Base-by-base conservation (phyloP, 495 filamentous ascomycete genomes). In the Wilcoxina mikolae region DNA sequence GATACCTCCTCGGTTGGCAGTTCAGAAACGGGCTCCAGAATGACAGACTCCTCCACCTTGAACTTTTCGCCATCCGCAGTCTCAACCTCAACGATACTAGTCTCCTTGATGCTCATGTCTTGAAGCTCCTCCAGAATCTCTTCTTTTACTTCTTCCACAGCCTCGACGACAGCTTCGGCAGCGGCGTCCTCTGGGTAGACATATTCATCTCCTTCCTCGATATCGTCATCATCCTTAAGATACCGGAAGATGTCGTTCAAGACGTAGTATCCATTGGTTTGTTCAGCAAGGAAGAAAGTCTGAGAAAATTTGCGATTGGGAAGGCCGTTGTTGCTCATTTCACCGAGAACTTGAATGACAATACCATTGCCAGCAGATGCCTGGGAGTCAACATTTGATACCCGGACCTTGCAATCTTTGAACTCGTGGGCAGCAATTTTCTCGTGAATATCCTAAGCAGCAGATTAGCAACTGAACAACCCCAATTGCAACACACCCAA, bases 201-300 rank as follows among this genome's bases (percentile, higher is more conserved):
- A 42, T 73, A 71, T 53, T 81, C 74, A 51, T 83, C 79, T 53
- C 75, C 74, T 56, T 91, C 85, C 54, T 94, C 90, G 33, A 53
- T 54, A 26, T 66, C 64, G 31, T 82, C 79, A 53, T 85, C 82
- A 39, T 87, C 83, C 25, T 80, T 77, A 55, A 98, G 78, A 70
- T 88, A 96, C 42, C 91, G 76, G 72, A 98, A 87, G 67, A 98
- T 95, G 57, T 98, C 91, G 66, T 98, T 98, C 56, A 96, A 78
- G 2, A 98, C 91, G 60, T 94, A 98, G 72, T 96, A 98, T 48
- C 91, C 91, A 42, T 90, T 95, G 25, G 86, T 86, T 72, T 98
- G 91, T 68, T 90, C 80, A 9, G 91, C 93, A 51, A 98, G 81
- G 48, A 98, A 87, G 60, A 98, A 98, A n/a, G 91, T 95, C 74